Percentiles rank a stretch among this genome's conserved stretches.
Conservation (phyloP, 2,329 filamentous ascomycete species). For the Hymenoscyphus albidus region DNA sequence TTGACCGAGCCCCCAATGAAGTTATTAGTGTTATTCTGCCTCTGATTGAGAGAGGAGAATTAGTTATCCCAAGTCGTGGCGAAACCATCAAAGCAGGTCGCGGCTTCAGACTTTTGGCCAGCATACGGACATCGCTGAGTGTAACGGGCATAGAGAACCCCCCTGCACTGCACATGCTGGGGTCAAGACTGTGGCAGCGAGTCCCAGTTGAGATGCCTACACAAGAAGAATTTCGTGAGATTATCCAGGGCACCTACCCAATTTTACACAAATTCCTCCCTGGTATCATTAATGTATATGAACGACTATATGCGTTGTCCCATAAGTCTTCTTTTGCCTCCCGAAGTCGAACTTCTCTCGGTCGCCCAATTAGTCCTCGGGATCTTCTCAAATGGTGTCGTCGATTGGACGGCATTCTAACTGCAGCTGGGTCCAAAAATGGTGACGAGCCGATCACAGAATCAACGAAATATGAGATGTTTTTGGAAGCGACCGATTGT, state of each 20-base stretch:
- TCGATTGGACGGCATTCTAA: conserved; percentile 65
- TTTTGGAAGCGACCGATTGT: conserved; percentile 89
- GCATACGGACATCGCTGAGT: conserved; percentile 73
- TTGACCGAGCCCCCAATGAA: conserved; percentile 91
- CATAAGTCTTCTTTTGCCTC: conserved; percentile 42
- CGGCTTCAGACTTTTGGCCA: conserved; percentile 89
- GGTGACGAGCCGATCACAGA: conserved; percentile 70
- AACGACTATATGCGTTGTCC: conserved; percentile 46
- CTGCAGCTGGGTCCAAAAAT: conserved; percentile 57
- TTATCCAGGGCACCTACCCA: conserved; percentile 69
- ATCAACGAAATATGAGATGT: conserved; percentile 73
- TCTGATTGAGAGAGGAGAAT: conserved; percentile 85
- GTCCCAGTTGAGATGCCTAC: conserved; percentile 66
- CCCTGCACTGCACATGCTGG: conserved; percentile 67
- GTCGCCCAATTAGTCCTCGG: conserved; percentile 58
- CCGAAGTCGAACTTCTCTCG: conserved; percentile 46
- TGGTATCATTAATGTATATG: conserved; percentile 57
- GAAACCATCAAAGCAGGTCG: conserved; percentile 78
- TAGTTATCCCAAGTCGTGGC: conserved; percentile 83
- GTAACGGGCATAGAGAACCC: conserved; percentile 63
- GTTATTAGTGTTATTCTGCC: conserved; percentile 91
- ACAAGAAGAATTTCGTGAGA: conserved; percentile 66
- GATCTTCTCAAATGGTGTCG: conserved; percentile 92
- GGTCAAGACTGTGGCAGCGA: conserved; percentile 79
- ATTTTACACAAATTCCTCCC: conserved; percentile 60